Evolutionary conservation across 129 eudicot species (phyloP).

Genomic region (Gnaphalium uliginosum): DNA sequence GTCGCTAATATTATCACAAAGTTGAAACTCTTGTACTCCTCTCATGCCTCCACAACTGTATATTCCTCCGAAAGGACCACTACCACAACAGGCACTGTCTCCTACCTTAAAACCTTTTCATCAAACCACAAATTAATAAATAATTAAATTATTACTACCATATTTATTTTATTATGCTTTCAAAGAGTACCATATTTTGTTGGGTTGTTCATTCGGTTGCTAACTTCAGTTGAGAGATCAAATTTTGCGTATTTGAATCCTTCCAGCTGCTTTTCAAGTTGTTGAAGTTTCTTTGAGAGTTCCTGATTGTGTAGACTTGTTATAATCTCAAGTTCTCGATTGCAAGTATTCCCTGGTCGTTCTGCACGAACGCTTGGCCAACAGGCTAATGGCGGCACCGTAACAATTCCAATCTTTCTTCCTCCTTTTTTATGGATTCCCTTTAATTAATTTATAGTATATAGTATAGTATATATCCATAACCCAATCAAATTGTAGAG

Average conservation of each 20-base stretch:
- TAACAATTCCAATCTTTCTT: slow-evolving; percentile 39
- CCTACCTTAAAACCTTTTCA: slow-evolving; percentile 45
- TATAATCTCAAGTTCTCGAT: slow-evolving; percentile 27
- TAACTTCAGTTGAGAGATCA: slow-evolving; percentile 31
- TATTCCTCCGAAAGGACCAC: slow-evolving; percentile 41
- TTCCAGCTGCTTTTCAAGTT: slow-evolving; percentile 29
- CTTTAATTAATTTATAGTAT: background rate
- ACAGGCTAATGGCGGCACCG: slow-evolving; percentile 23
- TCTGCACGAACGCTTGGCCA: slow-evolving; percentile 33
- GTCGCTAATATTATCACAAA: slow-evolving; percentile 34
- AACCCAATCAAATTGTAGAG: no score
- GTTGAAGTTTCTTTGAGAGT: slow-evolving; percentile 7
- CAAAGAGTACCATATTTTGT: slow-evolving; percentile 32
- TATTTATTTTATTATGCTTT: no score
- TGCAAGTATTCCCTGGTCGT: slow-evolving; percentile 13
- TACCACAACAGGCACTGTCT: slow-evolving; percentile 46
- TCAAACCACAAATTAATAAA: background rate
- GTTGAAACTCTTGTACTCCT: slow-evolving; percentile 28
- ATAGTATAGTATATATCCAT: background rate
- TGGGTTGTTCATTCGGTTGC: slow-evolving; percentile 24
- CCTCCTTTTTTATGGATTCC: slow-evolving; percentile 28
- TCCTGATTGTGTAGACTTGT: slow-evolving; percentile 36
- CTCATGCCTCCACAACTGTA: slow-evolving; percentile 55
- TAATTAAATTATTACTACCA: no score
- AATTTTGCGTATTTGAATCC: slow-evolving; percentile 42